Conservation (phyloP, 2,329 filamentous ascomycete genomes). For the Aspergillus piperis region DNA sequence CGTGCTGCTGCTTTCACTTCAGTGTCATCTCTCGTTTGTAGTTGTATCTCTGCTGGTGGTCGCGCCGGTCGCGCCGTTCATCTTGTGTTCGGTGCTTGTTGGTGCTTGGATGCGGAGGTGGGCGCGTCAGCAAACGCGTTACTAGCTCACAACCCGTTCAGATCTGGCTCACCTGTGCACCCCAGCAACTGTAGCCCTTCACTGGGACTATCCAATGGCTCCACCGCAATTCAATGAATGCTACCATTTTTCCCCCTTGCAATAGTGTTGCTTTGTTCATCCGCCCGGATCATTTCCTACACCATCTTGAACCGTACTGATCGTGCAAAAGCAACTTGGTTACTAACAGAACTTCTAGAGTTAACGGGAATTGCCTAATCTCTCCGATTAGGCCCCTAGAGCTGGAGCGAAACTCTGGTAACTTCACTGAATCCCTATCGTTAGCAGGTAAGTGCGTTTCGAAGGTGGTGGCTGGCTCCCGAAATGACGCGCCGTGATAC, state of each 20-base stretch:
- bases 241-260: background rate
- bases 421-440: background rate
- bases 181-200: background rate
- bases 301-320: background rate
- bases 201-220: slow-evolving; percentile 4
- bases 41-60: background rate
- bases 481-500: background rate
- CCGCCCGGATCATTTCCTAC: background rate
- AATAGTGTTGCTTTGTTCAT: background rate
- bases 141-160: slow-evolving; percentile 22
- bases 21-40: slow-evolving; percentile 1
- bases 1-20: background rate
- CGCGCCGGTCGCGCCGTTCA: background rate
- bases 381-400: background rate
- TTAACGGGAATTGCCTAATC: background rate
- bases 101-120: slow-evolving; percentile 18
- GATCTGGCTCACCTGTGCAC: slow-evolving; percentile 3
- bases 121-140: slow-evolving; percentile 37
- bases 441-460: background rate
- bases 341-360: slow-evolving; percentile 9
- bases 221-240: background rate
- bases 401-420: background rate
- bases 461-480: background rate
- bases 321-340: background rate
- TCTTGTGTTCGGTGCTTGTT: slow-evolving; percentile 10